Evolutionary conservation across 805 yeast species (phyloP).

Genomic region (Saccharomycopsis lassenensis): DNA sequence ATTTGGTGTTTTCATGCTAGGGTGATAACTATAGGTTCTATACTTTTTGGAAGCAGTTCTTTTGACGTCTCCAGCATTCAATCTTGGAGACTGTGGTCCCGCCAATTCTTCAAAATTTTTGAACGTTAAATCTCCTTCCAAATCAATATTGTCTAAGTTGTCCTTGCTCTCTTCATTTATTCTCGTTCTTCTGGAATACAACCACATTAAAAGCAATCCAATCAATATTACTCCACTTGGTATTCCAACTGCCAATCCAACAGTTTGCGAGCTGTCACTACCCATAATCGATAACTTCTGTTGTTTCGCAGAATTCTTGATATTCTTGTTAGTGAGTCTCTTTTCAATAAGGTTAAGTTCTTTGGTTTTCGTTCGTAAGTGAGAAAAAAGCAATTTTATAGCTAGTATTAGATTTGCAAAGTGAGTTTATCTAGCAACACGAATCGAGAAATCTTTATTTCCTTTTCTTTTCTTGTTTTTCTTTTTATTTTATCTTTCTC

Average conservation of each 20-base stretch:
- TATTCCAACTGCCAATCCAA: slow-evolving; percentile 17
- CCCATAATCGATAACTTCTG: no score
- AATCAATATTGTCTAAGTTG: slow-evolving; percentile 5
- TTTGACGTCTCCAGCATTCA: neutral
- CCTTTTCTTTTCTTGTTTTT: no score
- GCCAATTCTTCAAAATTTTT: slow-evolving; percentile 17
- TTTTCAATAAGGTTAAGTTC: no score
- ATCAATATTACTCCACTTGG: slow-evolving; percentile 14
- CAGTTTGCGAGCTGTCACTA: slow-evolving; percentile 10
- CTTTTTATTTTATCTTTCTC: no score
- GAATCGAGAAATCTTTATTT: no score
- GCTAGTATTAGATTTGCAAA: no score
- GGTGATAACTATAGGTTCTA: slow-evolving; percentile 18
- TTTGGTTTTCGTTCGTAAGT: no score
- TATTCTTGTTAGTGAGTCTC: no score
- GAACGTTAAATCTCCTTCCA: slow-evolving; percentile 17
- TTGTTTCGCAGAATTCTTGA: no score
- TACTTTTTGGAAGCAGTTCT: slow-evolving; percentile 12
- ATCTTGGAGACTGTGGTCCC: slow-evolving; percentile 11
- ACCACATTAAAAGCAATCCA: slow-evolving; percentile 3
- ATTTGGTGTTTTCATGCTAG: slow-evolving; percentile 6
- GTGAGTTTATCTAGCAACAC: no score
- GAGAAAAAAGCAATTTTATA: no score
- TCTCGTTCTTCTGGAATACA: slow-evolving; percentile 2
- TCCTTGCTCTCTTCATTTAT: slow-evolving; percentile 5